A percentile compares a stretch with the other conserved stretches of the same genome.
Conservation (phyloP, 2,329 filamentous ascomycete genomes). For the Fusarium concolor region DNA sequence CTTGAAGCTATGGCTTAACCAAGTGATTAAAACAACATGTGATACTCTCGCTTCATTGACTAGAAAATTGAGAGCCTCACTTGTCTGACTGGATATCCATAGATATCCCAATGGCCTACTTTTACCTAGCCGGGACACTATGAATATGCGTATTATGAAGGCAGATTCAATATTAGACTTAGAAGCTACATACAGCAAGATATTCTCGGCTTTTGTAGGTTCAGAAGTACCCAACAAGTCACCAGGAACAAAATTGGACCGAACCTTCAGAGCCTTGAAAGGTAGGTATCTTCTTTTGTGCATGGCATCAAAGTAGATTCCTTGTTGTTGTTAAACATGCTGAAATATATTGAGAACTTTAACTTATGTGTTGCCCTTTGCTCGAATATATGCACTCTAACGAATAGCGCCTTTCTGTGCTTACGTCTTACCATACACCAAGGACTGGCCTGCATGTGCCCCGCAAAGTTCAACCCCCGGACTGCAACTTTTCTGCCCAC, state of each 20-base stretch:
- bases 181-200: too few relatives aligned
- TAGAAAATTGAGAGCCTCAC: neutral
- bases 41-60: neutral
- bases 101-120: neutral
- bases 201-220: too few relatives aligned
- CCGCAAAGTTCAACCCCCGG: slow-evolving; percentile 33
- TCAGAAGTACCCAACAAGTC: too few relatives aligned
- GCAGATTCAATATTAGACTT: neutral
- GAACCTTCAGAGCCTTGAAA: too few relatives aligned
- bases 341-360: too few relatives aligned
- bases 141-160: neutral
- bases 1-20: too few relatives aligned
- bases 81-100: neutral
- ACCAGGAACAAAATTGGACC: too few relatives aligned
- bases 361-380: too few relatives aligned
- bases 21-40: neutral
- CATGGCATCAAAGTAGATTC: too few relatives aligned
- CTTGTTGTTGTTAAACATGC: too few relatives aligned
- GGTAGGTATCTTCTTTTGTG: too few relatives aligned
- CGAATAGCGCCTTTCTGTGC: neutral
- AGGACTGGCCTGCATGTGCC: slow-evolving; percentile 18
- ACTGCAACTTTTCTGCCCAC: slow-evolving; percentile 37
- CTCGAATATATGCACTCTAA: too few relatives aligned
- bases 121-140: neutral
- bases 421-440: neutral